Conservation (phyloP, 2,329 filamentous ascomycete species). For the Dendrostoma leiphaemia region DNA sequence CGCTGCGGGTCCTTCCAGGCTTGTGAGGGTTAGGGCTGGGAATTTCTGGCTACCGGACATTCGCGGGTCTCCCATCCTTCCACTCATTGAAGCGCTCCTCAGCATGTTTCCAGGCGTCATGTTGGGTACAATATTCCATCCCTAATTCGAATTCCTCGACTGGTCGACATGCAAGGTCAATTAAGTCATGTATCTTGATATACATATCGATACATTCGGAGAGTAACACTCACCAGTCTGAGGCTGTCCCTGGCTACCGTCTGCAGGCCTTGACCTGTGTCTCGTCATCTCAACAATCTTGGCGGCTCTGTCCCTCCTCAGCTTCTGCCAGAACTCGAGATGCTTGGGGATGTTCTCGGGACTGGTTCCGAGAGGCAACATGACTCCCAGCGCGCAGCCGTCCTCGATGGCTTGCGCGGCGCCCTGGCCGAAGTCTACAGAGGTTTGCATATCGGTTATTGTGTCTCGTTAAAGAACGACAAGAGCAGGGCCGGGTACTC, state of each 20-base stretch:
- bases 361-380: conserved; percentile 2
- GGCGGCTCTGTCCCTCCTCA: conserved; percentile 4
- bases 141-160: conserved; percentile 7
- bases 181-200: no score
- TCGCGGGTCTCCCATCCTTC: not conserved
- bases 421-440: conserved; percentile 16
- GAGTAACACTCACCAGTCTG: conserved; percentile 12
- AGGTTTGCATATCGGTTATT: not conserved
- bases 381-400: conserved; percentile 5
- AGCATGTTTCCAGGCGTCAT: conserved; percentile 12
- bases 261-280: not conserved
- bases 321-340: conserved; percentile 13
- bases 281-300: conserved; percentile 6
- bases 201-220: no score
- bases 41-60: no score
- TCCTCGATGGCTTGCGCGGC: conserved; percentile 18
- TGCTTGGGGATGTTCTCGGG: conserved; percentile 1
- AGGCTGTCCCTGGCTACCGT: conserved; percentile 1
- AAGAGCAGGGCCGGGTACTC: no score
- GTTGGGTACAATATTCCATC: conserved; percentile 6
- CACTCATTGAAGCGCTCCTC: conserved; percentile 10
- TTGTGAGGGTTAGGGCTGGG: no score
- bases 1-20: conserved; percentile 1
- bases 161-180: no score
- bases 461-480: no score